These are phyloP conservation scores for Hyaloscypha variabilis DNA, from an alignment of 495 filamentous ascomycete genomes.

Conservation along the genomic window DNA sequence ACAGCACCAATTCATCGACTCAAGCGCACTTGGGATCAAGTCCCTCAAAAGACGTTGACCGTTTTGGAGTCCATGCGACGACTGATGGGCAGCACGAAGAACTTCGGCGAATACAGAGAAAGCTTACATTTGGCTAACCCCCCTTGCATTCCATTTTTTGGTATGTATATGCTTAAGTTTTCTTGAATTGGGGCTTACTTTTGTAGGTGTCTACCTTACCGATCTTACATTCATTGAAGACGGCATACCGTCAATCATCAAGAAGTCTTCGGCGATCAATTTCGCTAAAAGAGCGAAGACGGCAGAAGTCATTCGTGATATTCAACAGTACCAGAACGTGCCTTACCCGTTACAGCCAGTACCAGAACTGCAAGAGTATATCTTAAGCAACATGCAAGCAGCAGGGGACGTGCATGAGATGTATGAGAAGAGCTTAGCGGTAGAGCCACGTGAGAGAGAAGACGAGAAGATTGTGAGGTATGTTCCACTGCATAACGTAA, in stretches of 20 bases:
- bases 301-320: constrained; percentile 95
- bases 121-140: constrained; percentile 89
- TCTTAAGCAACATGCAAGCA: constrained; percentile 89
- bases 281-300: constrained; percentile 98
- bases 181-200: constrained; percentile 18
- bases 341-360: constrained; percentile 90
- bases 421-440: constrained; percentile 91
- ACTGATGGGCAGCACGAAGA: constrained; percentile 97
- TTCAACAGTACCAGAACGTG: constrained; percentile 97
- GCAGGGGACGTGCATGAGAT: constrained; percentile 98
- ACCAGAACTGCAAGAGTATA: constrained; percentile 93
- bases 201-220: constrained; percentile 89
- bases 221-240: constrained; percentile 99
- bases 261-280: constrained; percentile 95
- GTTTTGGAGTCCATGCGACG: constrained; percentile 88
- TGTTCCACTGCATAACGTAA: constrained; percentile 33
- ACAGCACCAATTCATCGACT: constrained; percentile 94
- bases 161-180: constrained; percentile 51
- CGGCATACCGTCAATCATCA: constrained; percentile 92
- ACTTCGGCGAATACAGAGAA: constrained; percentile 96
- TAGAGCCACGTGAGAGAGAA: constrained; percentile 94
- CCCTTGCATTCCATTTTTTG: constrained; percentile 98
- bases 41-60: constrained; percentile 77
- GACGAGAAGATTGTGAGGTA: constrained; percentile 78
- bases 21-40: constrained; percentile 91